phyloP scores from a whole-genome alignment of 306 rosid genomes.

The Vachellia pachyceras region DNA sequence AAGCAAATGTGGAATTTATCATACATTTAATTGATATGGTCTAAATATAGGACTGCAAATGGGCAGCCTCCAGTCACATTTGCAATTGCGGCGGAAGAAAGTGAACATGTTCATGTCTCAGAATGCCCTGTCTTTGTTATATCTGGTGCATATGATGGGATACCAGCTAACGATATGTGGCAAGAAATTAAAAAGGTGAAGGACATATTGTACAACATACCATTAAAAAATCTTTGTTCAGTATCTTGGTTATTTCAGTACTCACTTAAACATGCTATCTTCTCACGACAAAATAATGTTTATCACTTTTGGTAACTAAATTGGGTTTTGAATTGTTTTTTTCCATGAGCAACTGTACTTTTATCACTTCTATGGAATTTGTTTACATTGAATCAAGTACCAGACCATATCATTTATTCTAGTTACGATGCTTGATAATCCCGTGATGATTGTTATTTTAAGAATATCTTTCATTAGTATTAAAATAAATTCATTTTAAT shows the following conservation, averaged over 20 bases:
- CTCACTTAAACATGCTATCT: constrained; percentile 28
- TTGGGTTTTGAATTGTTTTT: background rate
- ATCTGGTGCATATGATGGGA: constrained; percentile 70
- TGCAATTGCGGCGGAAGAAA: constrained; percentile 92
- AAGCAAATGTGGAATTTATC: constrained; percentile 26
- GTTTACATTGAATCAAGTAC: background rate
- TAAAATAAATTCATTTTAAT: constrained; percentile 4
- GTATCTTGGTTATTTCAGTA: constrained; percentile 11
- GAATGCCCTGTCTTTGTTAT: constrained; percentile 85
- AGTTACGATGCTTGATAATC: background rate
- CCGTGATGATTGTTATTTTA: background rate
- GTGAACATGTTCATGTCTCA: constrained; percentile 71
- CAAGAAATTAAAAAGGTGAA: constrained; percentile 80
- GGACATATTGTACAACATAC: constrained; percentile 15
- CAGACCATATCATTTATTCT: background rate
- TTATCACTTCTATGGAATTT: background rate
- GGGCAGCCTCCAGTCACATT: constrained; percentile 75
- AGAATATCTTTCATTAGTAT: background rate
- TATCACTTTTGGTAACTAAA: constrained; percentile 15
- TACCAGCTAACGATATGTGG: constrained; percentile 92
- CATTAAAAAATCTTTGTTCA: constrained; percentile 17
- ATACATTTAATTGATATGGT: constrained; percentile 27
- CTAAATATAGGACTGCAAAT: constrained; percentile 64
- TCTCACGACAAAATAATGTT: constrained; percentile 17
- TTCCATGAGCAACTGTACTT: background rate